Percentiles rank a stretch among this genome's conserved stretches.
Conservation (phyloP, 352 stramenopile species). For the Pythium insidiosum region DNA sequence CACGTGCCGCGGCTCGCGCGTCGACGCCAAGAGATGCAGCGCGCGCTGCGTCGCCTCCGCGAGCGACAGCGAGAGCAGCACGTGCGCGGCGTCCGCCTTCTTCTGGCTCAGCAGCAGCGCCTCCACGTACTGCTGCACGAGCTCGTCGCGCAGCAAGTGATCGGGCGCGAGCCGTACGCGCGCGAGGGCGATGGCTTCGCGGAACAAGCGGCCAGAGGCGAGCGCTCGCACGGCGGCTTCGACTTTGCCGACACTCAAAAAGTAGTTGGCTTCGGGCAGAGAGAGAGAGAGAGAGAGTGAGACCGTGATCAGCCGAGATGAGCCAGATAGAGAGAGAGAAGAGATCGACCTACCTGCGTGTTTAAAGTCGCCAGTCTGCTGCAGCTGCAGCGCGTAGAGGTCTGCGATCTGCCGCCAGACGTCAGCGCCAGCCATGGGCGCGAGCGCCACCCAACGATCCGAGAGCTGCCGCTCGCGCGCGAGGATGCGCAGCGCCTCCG, state of each 20-base stretch:
- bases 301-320: too few species aligned
- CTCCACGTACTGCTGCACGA: conserved; percentile 25
- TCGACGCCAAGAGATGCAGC: conserved; percentile 4
- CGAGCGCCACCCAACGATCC: conserved; percentile 50
- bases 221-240: conserved; percentile 33
- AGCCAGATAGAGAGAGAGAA: too few species aligned
- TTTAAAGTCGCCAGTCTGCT: conserved; percentile 32
- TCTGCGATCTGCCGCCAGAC: conserved; percentile 62
- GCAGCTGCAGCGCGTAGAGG: conserved; percentile 53
- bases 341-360: conserved; percentile 21
- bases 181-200: conserved; percentile 54
- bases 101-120: conserved; percentile 26
- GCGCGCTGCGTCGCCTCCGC: conserved; percentile 1
- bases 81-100: not conserved
- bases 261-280: too few species aligned
- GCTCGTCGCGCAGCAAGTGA: conserved; percentile 31
- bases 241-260: conserved; percentile 51
- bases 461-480: conserved; percentile 34
- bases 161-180: conserved; percentile 24
- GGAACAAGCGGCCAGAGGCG: conserved; percentile 24
- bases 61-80: conserved; percentile 3
- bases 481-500: conserved; percentile 48
- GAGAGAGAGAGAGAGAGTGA: too few species aligned
- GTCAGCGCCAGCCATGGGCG: conserved; percentile 62
- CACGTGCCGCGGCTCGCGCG: too few species aligned